These are phyloP conservation scores for Royoungia palumana DNA, from an alignment of 768 basidiomycete species.

Conservation along the genomic window DNA sequence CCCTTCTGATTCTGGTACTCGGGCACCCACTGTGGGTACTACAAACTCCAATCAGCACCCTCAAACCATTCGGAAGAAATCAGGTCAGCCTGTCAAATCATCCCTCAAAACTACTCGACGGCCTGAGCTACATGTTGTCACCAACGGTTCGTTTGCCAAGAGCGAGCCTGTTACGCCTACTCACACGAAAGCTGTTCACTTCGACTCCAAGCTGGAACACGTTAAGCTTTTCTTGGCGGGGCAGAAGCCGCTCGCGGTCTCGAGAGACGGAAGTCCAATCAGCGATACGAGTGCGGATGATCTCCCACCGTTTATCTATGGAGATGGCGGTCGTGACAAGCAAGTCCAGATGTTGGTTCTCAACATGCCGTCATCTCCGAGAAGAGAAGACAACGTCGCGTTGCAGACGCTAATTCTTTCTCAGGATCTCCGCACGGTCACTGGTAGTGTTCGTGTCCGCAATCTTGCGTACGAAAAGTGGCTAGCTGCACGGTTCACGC, in stretches of 20 bases:
- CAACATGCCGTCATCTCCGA: constrained; percentile 57
- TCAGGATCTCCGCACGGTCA: constrained; percentile 50
- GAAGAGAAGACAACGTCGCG: constrained; percentile 43
- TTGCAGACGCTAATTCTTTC: constrained; percentile 56
- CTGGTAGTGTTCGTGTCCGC: constrained; percentile 74
- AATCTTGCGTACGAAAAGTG: constrained; percentile 88
- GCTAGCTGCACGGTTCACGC: constrained; percentile 86
- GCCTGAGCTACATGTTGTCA: constrained; percentile 51
- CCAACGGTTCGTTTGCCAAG: constrained; percentile 46
- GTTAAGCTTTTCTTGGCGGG: constrained; percentile 93
- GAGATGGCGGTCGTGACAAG: constrained; percentile 32
- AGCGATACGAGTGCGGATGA: constrained; percentile 82
- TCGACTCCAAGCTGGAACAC: constrained; percentile 87
- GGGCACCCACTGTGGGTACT: background rate
- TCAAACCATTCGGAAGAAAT: constrained; percentile 79
- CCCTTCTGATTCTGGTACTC: constrained; percentile 19
- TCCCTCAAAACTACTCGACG: constrained; percentile 77
- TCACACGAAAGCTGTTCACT: constrained; percentile 82
- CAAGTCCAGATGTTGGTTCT: constrained; percentile 58
- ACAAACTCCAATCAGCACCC: constrained; percentile 1
- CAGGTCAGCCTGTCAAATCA: constrained; percentile 88
- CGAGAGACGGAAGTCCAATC: constrained; percentile 84
- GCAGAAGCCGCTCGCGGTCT: constrained; percentile 93
- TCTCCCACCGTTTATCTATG: constrained; percentile 68
- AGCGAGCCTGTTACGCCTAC: constrained; percentile 84